Evolutionary conservation across 176 grass and related monocot species (phyloP).

Genomic region (Oryza glumipatula): DNA sequence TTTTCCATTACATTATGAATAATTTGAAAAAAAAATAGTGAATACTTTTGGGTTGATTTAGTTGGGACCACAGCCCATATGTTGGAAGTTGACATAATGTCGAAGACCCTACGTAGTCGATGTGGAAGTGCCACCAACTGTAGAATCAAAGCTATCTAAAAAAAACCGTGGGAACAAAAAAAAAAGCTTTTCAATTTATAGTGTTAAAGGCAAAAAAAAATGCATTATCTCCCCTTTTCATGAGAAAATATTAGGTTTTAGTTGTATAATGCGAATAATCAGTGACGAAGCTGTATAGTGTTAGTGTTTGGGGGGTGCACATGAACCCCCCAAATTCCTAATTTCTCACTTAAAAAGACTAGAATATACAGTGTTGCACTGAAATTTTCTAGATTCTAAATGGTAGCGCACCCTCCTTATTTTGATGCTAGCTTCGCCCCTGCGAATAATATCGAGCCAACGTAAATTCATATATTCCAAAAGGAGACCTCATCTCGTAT

Average conservation of each 20-base stretch:
- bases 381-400: no score
- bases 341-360: no score
- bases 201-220: no score
- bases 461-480: not conserved
- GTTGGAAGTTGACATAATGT: not conserved
- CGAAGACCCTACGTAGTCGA: not conserved
- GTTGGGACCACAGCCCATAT: not conserved
- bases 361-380: no score
- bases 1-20: no score
- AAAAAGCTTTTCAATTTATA: no score
- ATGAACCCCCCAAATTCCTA: no score
- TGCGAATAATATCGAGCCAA: not conserved
- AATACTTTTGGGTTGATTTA: not conserved
- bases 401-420: no score
- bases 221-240: no score
- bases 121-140: not conserved
- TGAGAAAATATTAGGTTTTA: not conserved
- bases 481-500: not conserved
- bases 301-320: no score
- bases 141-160: not conserved
- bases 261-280: not conserved
- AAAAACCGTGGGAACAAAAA: not conserved
- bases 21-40: not conserved
- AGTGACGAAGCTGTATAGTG: no score
- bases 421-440: no score